These are phyloP conservation scores for Dalechampia spathulata DNA, from an alignment of 441 rosid species.

Conservation along the genomic window DNA sequence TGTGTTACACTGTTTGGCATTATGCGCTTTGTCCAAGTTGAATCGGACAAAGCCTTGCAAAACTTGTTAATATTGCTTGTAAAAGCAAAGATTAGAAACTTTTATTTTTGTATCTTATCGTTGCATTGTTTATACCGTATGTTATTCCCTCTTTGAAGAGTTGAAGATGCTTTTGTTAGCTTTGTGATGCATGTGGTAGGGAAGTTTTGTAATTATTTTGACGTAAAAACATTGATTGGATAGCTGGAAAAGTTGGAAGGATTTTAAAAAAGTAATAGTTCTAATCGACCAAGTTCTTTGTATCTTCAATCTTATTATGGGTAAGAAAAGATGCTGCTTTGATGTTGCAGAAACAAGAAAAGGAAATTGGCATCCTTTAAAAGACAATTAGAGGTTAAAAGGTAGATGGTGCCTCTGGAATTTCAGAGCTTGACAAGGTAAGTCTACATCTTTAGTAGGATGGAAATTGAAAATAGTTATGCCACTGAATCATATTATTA, in stretches of 20 bases:
- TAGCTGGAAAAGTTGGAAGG: slow-evolving; percentile 13
- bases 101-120: neutral
- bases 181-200: slow-evolving; percentile 2
- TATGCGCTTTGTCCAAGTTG: slow-evolving; percentile 1
- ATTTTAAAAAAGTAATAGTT: neutral
- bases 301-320: slow-evolving; percentile 13
- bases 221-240: slow-evolving; percentile 7
- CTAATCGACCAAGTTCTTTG: slow-evolving; percentile 14
- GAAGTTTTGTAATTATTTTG: neutral
- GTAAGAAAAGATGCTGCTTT: slow-evolving; percentile 13
- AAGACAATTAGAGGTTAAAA: too few species aligned
- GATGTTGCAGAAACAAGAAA: slow-evolving; percentile 9
- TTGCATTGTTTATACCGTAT: neutral
- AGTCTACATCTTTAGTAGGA: too few species aligned
- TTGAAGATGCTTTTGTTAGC: neutral
- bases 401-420: neutral
- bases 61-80: neutral
- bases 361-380: too few species aligned
- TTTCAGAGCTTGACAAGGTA: neutral
- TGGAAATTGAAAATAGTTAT: too few species aligned
- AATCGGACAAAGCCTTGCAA: neutral
- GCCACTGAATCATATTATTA: too few species aligned
- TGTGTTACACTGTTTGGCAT: neutral
- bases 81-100: neutral
- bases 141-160: neutral